Evolutionary conservation across 768 basidiomycete species (phyloP), one percentile per base, ranked within the genome.

Genomic region (Hortiboletus campestris): DNA sequence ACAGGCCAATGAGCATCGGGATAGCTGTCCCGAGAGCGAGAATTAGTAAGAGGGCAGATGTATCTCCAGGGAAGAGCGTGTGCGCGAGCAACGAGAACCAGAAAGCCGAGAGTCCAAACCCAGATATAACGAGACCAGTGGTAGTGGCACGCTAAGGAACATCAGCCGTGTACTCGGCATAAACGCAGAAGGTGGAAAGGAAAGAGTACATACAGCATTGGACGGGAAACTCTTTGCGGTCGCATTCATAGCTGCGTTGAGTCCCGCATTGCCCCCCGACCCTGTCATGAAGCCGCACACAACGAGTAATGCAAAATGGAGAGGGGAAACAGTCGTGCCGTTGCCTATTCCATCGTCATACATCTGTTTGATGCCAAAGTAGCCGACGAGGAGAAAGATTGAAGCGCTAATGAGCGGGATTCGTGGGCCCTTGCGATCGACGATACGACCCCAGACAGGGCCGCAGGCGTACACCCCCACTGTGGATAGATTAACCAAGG

Each of bases 71-170:
- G 63, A 85, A 95, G 41, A 86, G 68, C 0, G 81, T 64, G 53
- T 87, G 85, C 0, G 91, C 84, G 36, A 95, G 72, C 1, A 84
- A 80, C 13, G 91, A 89, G 72, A 95, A 97, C 58, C 90, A 77
- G 76, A 96, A 96, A 0, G 94, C 94, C 0, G 91, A 94, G 16
- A 98, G 82, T 0, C 94, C 94, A 59, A 91, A 94, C 32, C 91
- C 94, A 0, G 91, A 91, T 19, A 94, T 72, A 34, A 94, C 92
- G 10, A 92, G 67, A 2, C 88, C 87, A 0, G 88, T 91, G 10
- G 84, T 81, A 0, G 84, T 84, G 12, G 86, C 92, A 19, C 92
- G 80, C 88, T 91, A 45, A 28, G 47, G 29, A 22, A 51, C 22
- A 46, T 55, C 36, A 46, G 34, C 11, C 11, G 16, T 17, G 47